Percentiles rank a stretch among this genome's conserved stretches.
phyloP scores from a whole-genome alignment of 495 filamentous ascomycete genomes.

The Cercophora samala region DNA sequence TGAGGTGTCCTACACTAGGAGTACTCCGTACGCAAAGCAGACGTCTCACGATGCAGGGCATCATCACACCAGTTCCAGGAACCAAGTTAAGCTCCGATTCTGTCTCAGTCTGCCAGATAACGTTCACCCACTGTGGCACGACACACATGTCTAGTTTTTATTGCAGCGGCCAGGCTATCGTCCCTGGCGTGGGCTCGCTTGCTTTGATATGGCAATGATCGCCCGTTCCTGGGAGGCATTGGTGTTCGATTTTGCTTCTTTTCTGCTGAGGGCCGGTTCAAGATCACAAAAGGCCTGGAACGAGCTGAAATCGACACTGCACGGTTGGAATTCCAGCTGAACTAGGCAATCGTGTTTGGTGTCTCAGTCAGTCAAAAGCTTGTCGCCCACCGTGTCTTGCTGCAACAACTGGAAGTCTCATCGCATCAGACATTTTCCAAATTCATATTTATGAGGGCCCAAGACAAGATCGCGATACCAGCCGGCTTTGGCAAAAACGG shows the following conservation, averaged over 20 bases:
- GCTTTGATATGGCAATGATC: neutral
- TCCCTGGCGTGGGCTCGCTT: neutral
- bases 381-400: conserved; percentile 8
- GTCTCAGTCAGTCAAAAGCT: conserved; percentile 11
- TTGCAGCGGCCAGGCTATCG: neutral
- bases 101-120: conserved; percentile 12
- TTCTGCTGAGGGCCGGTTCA: neutral
- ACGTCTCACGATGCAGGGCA: neutral
- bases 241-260: neutral
- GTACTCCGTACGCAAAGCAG: neutral
- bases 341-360: neutral
- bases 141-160: conserved; percentile 3
- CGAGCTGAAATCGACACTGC: neutral
- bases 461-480: neutral
- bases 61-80: conserved; percentile 4
- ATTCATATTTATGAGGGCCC: too few species aligned
- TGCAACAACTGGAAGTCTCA: conserved; percentile 1
- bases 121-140: neutral
- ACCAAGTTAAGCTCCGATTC: conserved; percentile 10
- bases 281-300: neutral
- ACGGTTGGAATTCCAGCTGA: neutral
- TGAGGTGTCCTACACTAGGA: neutral
- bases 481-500: neutral
- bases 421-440: neutral
- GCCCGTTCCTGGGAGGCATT: neutral